Base-by-base conservation (phyloP, 2,329 filamentous ascomycete genomes). In the Venturia effusa region DNA sequence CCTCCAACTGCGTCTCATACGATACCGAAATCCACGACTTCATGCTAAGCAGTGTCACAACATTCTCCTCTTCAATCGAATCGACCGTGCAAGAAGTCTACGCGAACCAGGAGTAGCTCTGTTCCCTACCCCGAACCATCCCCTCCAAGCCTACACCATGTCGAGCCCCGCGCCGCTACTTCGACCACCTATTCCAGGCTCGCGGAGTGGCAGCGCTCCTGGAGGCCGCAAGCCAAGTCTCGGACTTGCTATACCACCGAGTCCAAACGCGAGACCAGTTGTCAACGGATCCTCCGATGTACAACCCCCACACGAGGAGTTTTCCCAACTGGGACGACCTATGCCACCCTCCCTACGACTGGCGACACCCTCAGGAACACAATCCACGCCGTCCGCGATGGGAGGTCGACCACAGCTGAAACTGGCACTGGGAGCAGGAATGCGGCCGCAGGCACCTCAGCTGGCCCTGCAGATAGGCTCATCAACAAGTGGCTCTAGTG, bases 221-320 rank as follows among this genome's bases (percentile, higher is more conserved):
- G 32, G 84, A 65, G 79, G 82, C 66, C 83, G 88, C 67, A 81
- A 88, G 62, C 91, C 91, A 34, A 86, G 89, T 70, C 83, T 97
- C 65, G 93, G 92, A 55, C 84, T 97, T 64, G 90, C 92, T 57
- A 97, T 97, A 65, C 93, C 93, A 43, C 87, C 89, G 0, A 96
- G 91, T 41, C 90, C 91, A 60, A 93, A 86, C 76, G 88, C 82
- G 67, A 90, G 92, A 74, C 86, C 92, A 1, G 85, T 96, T 65
- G 84, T 94, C 61, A 84, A 83, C 68, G 81, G 80, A 68, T 75
- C 81, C 70, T 77, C 71, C 17, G 75, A 79, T 15, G 41, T 40
- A 40, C 57, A 55, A 7, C 13, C 27, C 70, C 74, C 72, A 62
- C 73, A 67, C 72, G 19, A 67, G 3, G 73, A 69, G 5, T 68